Conservation (phyloP, 768 basidiomycete genomes). For the Boletus edulis region DNA sequence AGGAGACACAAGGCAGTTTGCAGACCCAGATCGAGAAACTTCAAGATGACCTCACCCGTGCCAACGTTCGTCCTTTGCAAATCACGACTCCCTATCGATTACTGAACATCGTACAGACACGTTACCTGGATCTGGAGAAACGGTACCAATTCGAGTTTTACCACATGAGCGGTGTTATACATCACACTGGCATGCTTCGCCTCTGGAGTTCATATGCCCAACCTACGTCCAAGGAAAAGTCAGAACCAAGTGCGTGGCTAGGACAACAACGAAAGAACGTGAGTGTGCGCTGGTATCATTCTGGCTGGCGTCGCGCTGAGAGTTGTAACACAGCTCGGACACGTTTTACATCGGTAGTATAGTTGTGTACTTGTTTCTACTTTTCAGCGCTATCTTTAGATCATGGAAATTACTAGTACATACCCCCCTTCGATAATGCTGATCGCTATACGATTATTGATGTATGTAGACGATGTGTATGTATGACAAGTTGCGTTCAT, state of each 20-base stretch:
- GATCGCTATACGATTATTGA: not conserved
- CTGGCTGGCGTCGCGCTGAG: not conserved
- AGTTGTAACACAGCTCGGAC: slow-evolving; percentile 24
- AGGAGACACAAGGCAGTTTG: slow-evolving; percentile 68
- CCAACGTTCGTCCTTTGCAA: slow-evolving; percentile 42
- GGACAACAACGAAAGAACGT: slow-evolving; percentile 59
- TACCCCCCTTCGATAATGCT: slow-evolving; percentile 7
- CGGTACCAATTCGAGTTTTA: slow-evolving; percentile 77
- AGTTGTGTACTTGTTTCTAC: not conserved
- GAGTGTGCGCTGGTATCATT: not conserved
- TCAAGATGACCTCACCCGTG: slow-evolving; percentile 58
- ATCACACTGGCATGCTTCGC: slow-evolving; percentile 63
- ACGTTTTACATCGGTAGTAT: slow-evolving; percentile 24
- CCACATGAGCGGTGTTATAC: slow-evolving; percentile 75
- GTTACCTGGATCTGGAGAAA: slow-evolving; percentile 51
- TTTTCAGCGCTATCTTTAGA: slow-evolving; percentile 1
- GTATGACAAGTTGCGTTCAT: too few relatives aligned
- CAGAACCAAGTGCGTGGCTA: slow-evolving; percentile 67
- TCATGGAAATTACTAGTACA: slow-evolving; percentile 13
- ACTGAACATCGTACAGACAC: slow-evolving; percentile 34
- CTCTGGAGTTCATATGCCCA: slow-evolving; percentile 59
- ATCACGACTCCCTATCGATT: not conserved
- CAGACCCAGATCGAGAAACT: slow-evolving; percentile 64
- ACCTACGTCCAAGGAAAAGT: slow-evolving; percentile 40
- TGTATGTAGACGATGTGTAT: not conserved